These are phyloP conservation scores for Citrullus colocynthis DNA, from an alignment of 306 rosid species.

Conservation along the genomic window DNA sequence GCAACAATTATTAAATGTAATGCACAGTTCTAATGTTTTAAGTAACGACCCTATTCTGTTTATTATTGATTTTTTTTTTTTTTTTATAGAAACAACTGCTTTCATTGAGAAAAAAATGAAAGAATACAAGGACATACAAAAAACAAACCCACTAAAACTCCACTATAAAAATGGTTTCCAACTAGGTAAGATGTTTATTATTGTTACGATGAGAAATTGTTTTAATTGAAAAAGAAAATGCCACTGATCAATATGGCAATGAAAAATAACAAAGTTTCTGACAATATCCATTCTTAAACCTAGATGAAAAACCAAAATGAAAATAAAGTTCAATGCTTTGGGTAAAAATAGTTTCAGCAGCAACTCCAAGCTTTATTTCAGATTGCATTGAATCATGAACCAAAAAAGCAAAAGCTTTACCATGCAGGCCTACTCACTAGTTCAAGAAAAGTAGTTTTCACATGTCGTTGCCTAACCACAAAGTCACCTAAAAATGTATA, in stretches of 20 bases:
- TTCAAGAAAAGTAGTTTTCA: neutral
- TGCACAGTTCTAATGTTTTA: neutral
- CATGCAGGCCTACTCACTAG: neutral
- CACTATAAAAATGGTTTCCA: too few species aligned
- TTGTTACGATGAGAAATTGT: neutral
- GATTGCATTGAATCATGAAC: neutral
- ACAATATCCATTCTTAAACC: neutral
- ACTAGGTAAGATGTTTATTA: neutral
- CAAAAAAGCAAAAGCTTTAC: neutral
- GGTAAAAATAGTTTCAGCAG: neutral
- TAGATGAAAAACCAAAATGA: neutral
- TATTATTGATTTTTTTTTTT: neutral
- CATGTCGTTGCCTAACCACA: neutral
- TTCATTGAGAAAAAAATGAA: too few species aligned
- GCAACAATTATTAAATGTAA: neutral
- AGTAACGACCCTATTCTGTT: neutral
- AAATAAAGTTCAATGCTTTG: neutral
- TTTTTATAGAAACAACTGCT: too few species aligned
- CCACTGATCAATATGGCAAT: neutral
- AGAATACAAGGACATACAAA: too few species aligned
- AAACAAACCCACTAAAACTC: too few species aligned
- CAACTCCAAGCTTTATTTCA: neutral
- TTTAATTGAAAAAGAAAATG: neutral
- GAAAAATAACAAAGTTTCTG: neutral
- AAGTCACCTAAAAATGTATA: neutral